phyloP scores from a whole-genome alignment of 2,329 filamentous ascomycete genomes.

The Neofusicoccum umdonicola region DNA sequence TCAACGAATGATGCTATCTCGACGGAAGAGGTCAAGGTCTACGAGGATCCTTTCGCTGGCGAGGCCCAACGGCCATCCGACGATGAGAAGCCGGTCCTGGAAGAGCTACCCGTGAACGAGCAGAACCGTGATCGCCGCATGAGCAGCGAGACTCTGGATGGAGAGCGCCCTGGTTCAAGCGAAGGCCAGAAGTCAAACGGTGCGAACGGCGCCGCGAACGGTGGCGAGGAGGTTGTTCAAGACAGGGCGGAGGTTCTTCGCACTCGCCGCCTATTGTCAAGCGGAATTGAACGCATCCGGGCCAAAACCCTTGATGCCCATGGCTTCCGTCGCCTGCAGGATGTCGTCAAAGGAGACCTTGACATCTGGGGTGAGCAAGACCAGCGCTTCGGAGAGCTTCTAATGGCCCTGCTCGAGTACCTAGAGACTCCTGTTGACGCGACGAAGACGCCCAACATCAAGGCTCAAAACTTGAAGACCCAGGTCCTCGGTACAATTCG shows the following conservation, averaged over 20 bases:
- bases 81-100: slow-evolving; percentile 45
- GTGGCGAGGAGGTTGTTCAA: slow-evolving; percentile 31
- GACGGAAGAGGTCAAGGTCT: slow-evolving; percentile 48
- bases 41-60: slow-evolving; percentile 52
- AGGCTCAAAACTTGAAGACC: slow-evolving; percentile 69
- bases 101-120: slow-evolving; percentile 52
- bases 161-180: slow-evolving; percentile 27
- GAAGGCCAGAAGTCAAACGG: slow-evolving; percentile 13
- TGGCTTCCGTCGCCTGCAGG: slow-evolving; percentile 75
- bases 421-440: slow-evolving; percentile 57
- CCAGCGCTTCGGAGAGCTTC: slow-evolving; percentile 66
- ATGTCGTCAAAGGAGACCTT: slow-evolving; percentile 66
- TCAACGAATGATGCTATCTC: not conserved
- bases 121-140: slow-evolving; percentile 37
- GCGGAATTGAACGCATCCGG: slow-evolving; percentile 71
- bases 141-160: slow-evolving; percentile 29
- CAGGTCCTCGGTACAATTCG: slow-evolving; percentile 74
- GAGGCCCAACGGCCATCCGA: slow-evolving; percentile 25
- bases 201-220: slow-evolving; percentile 17
- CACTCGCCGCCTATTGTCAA: slow-evolving; percentile 62
- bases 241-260: slow-evolving; percentile 43
- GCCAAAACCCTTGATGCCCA: slow-evolving; percentile 73
- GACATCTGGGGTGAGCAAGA: slow-evolving; percentile 64
- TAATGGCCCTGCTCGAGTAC: slow-evolving; percentile 68
- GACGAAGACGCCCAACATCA: slow-evolving; percentile 56